phyloP scores from a whole-genome alignment of 495 filamentous ascomycete genomes.

The Jackrogersella minutella region DNA sequence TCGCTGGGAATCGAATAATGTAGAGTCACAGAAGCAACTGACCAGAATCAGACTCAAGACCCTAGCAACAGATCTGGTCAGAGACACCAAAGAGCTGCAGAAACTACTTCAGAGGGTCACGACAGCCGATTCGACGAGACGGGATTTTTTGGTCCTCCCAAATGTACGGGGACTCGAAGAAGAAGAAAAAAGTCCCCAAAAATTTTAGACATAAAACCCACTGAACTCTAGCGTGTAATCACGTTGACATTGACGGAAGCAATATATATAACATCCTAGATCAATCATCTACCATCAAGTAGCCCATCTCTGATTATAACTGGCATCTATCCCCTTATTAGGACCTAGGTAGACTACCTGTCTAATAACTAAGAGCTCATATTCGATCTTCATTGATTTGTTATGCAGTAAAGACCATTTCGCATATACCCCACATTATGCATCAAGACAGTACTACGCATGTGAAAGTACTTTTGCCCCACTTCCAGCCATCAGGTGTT shows the following conservation, averaged over 20 bases:
- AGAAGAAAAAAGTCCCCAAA: no score
- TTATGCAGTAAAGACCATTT: not conserved
- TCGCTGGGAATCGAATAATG: not conserved
- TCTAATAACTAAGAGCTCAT: no score
- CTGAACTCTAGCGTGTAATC: no score
- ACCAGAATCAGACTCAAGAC: slow-evolving; percentile 5
- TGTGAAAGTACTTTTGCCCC: not conserved
- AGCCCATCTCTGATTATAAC: no score
- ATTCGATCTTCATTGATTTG: not conserved
- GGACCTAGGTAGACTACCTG: no score
- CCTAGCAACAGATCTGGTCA: not conserved
- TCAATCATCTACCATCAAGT: no score
- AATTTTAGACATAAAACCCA: no score
- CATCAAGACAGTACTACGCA: not conserved
- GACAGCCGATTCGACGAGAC: not conserved
- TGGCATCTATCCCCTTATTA: no score
- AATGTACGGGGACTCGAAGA: no score
- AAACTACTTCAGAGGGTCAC: not conserved
- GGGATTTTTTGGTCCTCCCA: no score
- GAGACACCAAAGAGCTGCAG: not conserved
- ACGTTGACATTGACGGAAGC: no score
- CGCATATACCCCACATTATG: not conserved
- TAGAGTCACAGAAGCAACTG: not conserved
- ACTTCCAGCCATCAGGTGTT: not conserved
- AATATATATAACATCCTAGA: no score